Conservation (phyloP, 208 protist species). For the Wallacemonas sp. region DNA sequence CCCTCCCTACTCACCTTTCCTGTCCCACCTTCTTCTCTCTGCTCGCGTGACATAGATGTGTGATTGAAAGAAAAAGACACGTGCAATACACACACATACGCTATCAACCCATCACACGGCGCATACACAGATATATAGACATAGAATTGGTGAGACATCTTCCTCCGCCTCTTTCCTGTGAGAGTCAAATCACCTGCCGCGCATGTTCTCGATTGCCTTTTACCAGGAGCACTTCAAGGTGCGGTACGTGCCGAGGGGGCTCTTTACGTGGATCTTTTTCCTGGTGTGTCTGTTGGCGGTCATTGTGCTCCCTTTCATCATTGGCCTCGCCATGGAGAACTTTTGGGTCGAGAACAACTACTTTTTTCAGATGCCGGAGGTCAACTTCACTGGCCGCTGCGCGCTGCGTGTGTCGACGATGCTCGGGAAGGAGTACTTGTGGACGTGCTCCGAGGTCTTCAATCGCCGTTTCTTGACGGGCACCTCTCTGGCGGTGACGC, state of each 20-base stretch:
- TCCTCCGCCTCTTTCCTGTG: too few species aligned
- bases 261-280: conserved; percentile 67
- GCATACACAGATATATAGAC: too few species aligned
- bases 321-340: conserved; percentile 70
- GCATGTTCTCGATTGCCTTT: conserved; percentile 32
- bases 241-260: conserved; percentile 55
- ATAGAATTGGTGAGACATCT: too few species aligned
- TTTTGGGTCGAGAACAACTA: conserved; percentile 73
- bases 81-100: too few species aligned
- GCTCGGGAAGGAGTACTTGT: conserved; percentile 63
- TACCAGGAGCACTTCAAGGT: conserved; percentile 81
- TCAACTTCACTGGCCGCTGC: conserved; percentile 63
- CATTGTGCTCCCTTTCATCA: conserved; percentile 57
- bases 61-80: too few species aligned
- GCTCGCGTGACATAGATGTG: too few species aligned
- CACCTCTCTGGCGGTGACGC: conserved; percentile 35
- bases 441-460: conserved; percentile 73
- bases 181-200: neutral
- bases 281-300: conserved; percentile 55
- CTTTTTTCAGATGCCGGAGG: conserved; percentile 48
- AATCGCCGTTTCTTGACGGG: conserved; percentile 49
- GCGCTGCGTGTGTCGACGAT: conserved; percentile 63
- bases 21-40: too few species aligned
- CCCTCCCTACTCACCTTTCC: too few species aligned
- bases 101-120: too few species aligned